Conservation (phyloP, 2,329 filamentous ascomycete species). For the Penicillium sp. region DNA sequence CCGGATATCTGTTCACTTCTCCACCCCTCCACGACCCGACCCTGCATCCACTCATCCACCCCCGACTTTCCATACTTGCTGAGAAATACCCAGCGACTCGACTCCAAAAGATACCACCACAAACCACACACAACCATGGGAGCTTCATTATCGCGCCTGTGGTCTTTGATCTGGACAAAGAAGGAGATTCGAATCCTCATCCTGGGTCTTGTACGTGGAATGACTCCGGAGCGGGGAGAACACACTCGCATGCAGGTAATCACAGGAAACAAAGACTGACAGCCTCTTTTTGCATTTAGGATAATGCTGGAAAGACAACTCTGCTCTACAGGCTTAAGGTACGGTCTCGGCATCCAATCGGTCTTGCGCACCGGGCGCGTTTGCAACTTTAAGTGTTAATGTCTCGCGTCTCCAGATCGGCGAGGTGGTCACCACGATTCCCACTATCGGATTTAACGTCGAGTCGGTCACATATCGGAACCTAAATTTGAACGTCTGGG, state of each 20-base stretch:
- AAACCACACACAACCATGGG: slow-evolving; percentile 51
- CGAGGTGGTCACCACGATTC: slow-evolving; percentile 98
- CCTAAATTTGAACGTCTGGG: slow-evolving; percentile 98
- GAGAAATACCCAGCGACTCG: slow-evolving; percentile 9
- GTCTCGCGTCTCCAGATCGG: slow-evolving; percentile 69
- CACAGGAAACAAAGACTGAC: slow-evolving; percentile 16
- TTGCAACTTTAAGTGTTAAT: slow-evolving; percentile 9
- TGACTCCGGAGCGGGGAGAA: slow-evolving; percentile 19
- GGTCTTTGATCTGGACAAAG: slow-evolving; percentile 84
- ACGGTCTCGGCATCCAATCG: slow-evolving; percentile 17
- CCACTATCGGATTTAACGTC: slow-evolving; percentile 98
- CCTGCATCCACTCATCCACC: not conserved
- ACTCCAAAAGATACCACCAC: slow-evolving; percentile 2
- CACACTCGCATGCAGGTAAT: slow-evolving; percentile 10
- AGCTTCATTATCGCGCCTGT: slow-evolving; percentile 59
- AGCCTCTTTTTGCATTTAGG: slow-evolving; percentile 57
- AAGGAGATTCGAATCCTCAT: slow-evolving; percentile 98
- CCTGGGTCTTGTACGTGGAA: slow-evolving; percentile 75
- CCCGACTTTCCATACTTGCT: slow-evolving; percentile 10
- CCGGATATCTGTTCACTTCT: not conserved
- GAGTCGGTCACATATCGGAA: slow-evolving; percentile 99
- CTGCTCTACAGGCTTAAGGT: slow-evolving; percentile 96
- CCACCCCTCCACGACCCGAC: not conserved
- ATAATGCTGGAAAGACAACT: slow-evolving; percentile 98
- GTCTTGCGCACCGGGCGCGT: not conserved